Percentiles rank a stretch among this genome's conserved stretches.
phyloP scores from a whole-genome alignment of 2,329 filamentous ascomycete species.

The Pleoardoris graminearum region DNA sequence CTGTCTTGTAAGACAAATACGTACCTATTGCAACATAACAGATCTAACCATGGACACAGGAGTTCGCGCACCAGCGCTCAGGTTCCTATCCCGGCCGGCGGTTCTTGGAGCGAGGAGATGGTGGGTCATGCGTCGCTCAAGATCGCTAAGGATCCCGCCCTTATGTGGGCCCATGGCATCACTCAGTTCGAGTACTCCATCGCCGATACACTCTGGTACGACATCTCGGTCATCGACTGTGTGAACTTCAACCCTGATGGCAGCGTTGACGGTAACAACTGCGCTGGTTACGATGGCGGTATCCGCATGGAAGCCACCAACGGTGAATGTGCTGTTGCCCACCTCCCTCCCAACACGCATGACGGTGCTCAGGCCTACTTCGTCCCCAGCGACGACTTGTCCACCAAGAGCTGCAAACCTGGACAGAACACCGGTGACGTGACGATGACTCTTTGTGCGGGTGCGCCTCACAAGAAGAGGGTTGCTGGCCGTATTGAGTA shows the following conservation, averaged over 20 bases:
- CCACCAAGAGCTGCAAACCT: conserved; percentile 10
- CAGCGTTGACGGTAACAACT: conserved; percentile 9
- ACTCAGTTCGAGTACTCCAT: conserved; percentile 21
- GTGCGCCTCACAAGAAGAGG: conserved; percentile 7
- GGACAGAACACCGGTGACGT: conserved; percentile 10
- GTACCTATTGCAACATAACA: too few species aligned
- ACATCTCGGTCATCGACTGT: conserved; percentile 20
- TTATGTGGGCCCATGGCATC: conserved; percentile 11
- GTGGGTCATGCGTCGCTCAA: conserved; percentile 11
- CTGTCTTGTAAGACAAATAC: conserved; percentile 5
- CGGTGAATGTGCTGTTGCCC: conserved; percentile 8
- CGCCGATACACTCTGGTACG: conserved; percentile 18
- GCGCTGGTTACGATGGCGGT: conserved; percentile 15
- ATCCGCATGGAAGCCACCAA: conserved; percentile 7
- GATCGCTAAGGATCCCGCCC: conserved; percentile 9
- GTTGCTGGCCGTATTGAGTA: conserved; percentile 11
- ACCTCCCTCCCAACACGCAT: conserved; percentile 4
- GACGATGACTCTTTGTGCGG: conserved; percentile 11
- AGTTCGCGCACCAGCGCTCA: conserved; percentile 7
- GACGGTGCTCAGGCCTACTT: conserved; percentile 13
- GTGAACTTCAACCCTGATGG: conserved; percentile 7
- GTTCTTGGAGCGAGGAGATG: conserved; percentile 5
- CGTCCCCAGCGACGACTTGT: conserved; percentile 9
- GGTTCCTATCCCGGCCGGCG: conserved; percentile 1
- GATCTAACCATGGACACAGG: neutral